Percentiles rank a stretch among this genome's conserved stretches.
Conservation (phyloP, 2,329 filamentous ascomycete species). For the Paracamarosporium sp. region DNA sequence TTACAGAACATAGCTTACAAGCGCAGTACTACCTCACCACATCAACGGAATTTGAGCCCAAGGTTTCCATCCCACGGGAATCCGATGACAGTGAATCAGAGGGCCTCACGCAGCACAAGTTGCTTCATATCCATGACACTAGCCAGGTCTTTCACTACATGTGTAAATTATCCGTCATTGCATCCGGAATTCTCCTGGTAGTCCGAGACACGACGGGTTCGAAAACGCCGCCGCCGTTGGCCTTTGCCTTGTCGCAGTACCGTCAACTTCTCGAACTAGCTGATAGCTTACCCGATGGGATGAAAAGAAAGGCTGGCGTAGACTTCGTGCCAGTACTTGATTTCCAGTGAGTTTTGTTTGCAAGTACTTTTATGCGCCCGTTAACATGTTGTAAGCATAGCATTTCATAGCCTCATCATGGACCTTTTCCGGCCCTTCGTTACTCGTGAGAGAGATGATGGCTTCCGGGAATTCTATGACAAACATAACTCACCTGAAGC, state of each 20-base stretch:
- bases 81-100: background rate
- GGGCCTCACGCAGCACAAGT: background rate
- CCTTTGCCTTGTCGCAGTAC: slow-evolving; percentile 9
- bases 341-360: slow-evolving; percentile 5
- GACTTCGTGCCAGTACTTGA: slow-evolving; percentile 1
- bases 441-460: background rate
- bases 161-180: slow-evolving; percentile 4
- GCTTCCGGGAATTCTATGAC: background rate
- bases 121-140: background rate
- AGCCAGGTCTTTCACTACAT: background rate
- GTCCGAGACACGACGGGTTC: background rate
- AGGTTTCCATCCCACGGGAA: background rate
- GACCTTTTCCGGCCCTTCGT: slow-evolving; percentile 11
- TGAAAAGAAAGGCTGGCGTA: background rate
- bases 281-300: slow-evolving; percentile 2
- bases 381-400: background rate
- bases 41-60: background rate
- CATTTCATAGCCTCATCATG: slow-evolving; percentile 4
- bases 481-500: slow-evolving; percentile 1
- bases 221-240: slow-evolving; percentile 3
- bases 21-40: slow-evolving; percentile 4
- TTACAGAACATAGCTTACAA: slow-evolving; percentile 2
- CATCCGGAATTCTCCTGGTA: background rate
- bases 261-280: background rate
- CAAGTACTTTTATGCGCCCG: background rate